These are phyloP conservation scores for Sambucus nigra DNA, from an alignment of 129 eudicot species.

Conservation along the genomic window DNA sequence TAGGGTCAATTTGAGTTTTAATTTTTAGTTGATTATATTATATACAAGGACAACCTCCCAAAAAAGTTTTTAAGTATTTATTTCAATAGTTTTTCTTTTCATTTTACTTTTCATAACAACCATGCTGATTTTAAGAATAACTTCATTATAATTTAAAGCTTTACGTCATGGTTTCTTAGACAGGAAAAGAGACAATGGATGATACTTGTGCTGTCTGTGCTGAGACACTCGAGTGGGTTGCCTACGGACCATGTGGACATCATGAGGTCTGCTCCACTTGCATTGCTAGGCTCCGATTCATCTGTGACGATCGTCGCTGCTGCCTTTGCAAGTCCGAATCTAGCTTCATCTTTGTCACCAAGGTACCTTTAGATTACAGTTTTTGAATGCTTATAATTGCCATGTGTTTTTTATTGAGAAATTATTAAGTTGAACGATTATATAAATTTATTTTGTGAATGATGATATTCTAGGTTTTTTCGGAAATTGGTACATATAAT, in stretches of 20 bases:
- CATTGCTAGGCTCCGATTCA: constrained; percentile 24
- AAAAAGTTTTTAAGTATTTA: too few species aligned
- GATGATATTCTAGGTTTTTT: background rate
- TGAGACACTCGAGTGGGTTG: constrained; percentile 24
- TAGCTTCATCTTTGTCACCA: constrained; percentile 18
- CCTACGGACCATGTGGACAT: constrained; percentile 32
- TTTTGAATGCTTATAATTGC: background rate
- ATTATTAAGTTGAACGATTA: background rate
- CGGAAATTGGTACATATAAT: too few species aligned
- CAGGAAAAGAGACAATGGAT: constrained; percentile 17
- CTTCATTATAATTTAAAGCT: background rate
- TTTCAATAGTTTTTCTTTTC: background rate
- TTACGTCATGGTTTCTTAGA: background rate
- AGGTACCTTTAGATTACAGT: constrained; percentile 11
- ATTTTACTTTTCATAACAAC: background rate
- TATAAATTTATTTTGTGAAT: background rate
- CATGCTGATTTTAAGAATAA: background rate
- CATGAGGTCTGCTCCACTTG: constrained; percentile 35
- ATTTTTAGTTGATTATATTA: too few species aligned
- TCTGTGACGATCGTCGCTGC: constrained; percentile 24
- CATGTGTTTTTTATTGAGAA: background rate
- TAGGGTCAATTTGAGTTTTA: too few species aligned
- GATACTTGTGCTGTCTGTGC: constrained; percentile 33
- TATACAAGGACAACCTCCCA: too few species aligned
- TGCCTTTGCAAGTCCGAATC: constrained; percentile 28